These are phyloP conservation scores for Wickerhamiella allomyrinae DNA, from an alignment of 805 yeast species.

Conservation along the genomic window DNA sequence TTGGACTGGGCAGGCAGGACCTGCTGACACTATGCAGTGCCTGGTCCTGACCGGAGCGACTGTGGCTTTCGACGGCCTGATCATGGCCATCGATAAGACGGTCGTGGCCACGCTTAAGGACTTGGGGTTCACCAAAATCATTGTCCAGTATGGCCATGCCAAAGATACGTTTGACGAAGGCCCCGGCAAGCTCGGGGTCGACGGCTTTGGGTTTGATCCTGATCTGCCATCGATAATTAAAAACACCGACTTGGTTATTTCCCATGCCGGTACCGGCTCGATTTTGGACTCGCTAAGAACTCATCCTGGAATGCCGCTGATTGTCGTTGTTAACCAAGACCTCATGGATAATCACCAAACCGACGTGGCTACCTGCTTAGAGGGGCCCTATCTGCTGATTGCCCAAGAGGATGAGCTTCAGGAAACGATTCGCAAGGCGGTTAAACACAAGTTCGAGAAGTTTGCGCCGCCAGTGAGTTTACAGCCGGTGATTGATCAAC, in stretches of 20 bases:
- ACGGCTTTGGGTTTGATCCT: constrained; percentile 36
- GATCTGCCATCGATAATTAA: constrained; percentile 31
- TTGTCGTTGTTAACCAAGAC: constrained; percentile 54
- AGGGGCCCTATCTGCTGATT: neutral
- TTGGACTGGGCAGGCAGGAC: too few species aligned
- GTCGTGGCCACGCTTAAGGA: constrained; percentile 28
- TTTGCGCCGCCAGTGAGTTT: neutral
- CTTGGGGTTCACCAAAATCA: constrained; percentile 29
- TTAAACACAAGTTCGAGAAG: neutral
- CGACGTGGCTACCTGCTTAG: constrained; percentile 54
- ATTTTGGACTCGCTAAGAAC: constrained; percentile 60
- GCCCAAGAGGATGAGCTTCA: neutral
- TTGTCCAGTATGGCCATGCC: constrained; percentile 48
- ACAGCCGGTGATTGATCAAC: neutral
- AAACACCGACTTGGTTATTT: constrained; percentile 46
- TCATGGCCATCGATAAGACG: constrained; percentile 30
- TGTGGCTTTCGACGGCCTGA: constrained; percentile 53
- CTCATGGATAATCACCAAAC: constrained; percentile 83
- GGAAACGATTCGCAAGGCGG: neutral
- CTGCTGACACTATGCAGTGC: constrained; percentile 15
- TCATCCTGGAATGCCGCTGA: constrained; percentile 32
- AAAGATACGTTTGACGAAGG: constrained; percentile 18
- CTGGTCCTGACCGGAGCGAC: constrained; percentile 87
- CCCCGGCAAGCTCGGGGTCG: constrained; percentile 18
- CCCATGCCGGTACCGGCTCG: constrained; percentile 91